phyloP scores from a whole-genome alignment of 31 red algal genomes.

The Asparagopsis taxiformis region DNA sequence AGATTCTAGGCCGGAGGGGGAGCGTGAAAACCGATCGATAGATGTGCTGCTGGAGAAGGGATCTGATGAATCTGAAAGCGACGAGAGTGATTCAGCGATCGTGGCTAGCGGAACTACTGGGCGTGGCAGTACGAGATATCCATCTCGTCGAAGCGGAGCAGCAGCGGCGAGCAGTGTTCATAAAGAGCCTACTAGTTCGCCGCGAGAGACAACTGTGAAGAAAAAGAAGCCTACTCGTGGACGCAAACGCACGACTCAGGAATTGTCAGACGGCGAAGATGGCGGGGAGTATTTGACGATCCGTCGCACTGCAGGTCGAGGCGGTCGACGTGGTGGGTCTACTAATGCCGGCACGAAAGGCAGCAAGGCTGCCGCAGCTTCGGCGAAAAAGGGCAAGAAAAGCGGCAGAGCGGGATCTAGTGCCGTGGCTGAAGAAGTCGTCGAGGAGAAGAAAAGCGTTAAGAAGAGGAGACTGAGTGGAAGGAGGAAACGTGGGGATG shows the following conservation, averaged over 20 bases:
- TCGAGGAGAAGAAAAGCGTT: neutral
- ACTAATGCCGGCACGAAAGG: neutral
- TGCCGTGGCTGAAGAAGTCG: neutral
- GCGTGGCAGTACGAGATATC: neutral
- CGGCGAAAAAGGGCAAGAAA: neutral
- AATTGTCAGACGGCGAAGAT: neutral
- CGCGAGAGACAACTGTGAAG: neutral
- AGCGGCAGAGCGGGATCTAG: neutral
- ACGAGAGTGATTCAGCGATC: neutral
- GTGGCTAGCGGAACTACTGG: neutral
- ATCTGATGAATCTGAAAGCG: neutral
- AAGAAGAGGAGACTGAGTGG: neutral
- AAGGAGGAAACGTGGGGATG: constrained; percentile 1
- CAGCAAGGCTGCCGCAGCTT: neutral
- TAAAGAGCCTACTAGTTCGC: neutral
- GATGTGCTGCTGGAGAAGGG: neutral
- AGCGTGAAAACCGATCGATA: neutral
- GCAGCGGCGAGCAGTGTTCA: neutral
- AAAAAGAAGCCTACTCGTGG: neutral
- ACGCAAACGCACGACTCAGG: neutral
- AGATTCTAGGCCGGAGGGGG: constrained; percentile 1
- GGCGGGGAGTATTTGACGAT: neutral
- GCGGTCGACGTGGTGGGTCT: neutral
- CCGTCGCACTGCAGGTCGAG: neutral
- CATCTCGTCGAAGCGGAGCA: neutral